Evolutionary conservation across 2,329 filamentous ascomycete species (phyloP).

Genomic region (Colletotrichum tamarilloi): DNA sequence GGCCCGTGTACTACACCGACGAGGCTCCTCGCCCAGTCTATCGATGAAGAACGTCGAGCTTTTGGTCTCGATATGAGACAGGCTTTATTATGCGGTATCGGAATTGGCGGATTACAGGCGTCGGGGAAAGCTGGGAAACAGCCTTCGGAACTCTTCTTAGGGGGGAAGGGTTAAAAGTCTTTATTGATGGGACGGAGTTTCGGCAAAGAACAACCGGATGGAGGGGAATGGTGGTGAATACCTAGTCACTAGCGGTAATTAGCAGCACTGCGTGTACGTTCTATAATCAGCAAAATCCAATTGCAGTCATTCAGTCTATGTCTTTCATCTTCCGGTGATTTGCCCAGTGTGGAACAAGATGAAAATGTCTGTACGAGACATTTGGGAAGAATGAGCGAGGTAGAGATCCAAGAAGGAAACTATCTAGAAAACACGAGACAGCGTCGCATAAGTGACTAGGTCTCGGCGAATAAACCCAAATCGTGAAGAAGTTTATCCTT

Average conservation of each 20-base stretch:
- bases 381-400: too few relatives aligned
- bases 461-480: background rate
- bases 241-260: background rate
- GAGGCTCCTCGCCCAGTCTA: constrained; percentile 51
- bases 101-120: background rate
- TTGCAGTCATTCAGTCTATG: background rate
- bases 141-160: background rate
- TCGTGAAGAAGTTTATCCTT: background rate
- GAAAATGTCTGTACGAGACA: background rate
- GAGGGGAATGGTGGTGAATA: background rate
- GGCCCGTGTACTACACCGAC: constrained; percentile 58
- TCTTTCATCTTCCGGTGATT: background rate
- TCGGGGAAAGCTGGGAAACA: background rate
- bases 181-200: background rate
- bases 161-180: background rate
- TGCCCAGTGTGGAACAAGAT: background rate
- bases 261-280: background rate
- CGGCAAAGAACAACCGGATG: background rate
- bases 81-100: background rate
- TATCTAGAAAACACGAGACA: background rate
- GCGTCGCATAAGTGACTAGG: background rate
- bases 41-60: constrained; percentile 38
- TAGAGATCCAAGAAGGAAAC: background rate
- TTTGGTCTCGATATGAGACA: background rate
- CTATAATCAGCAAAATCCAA: background rate